A percentile compares a stretch with the other conserved stretches of the same genome.
Conservation (phyloP, 2,329 filamentous ascomycete species). For the Nothophaeocryptopus gaeumannii region DNA sequence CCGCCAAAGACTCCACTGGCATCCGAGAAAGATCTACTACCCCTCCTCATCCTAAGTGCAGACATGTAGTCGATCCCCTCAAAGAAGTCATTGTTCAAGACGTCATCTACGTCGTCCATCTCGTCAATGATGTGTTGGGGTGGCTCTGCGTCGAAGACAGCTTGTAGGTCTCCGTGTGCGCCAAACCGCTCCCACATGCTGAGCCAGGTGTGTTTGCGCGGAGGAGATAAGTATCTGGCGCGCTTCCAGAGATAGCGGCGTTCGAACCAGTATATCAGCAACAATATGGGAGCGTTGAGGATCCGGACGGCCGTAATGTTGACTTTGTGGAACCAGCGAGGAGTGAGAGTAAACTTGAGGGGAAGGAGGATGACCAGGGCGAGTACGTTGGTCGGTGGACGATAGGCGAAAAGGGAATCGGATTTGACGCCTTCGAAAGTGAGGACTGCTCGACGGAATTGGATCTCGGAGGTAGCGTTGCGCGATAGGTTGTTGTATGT, state of each 20-base stretch:
- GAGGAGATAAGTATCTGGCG: slow-evolving; percentile 34
- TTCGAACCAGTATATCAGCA: slow-evolving; percentile 69
- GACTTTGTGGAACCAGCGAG: slow-evolving; percentile 86
- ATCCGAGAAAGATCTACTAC: slow-evolving; percentile 29
- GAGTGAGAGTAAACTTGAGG: slow-evolving; percentile 72
- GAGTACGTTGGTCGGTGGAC: slow-evolving; percentile 78
- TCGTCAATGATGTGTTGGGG: slow-evolving; percentile 53
- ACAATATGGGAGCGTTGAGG: slow-evolving; percentile 71
- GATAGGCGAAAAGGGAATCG: slow-evolving; percentile 78
- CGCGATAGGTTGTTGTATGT: slow-evolving; percentile 75
- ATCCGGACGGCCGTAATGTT: slow-evolving; percentile 73
- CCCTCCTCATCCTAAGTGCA: slow-evolving; percentile 28
- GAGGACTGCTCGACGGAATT: slow-evolving; percentile 75
- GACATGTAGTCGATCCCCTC: slow-evolving; percentile 32
- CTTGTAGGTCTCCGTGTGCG: slow-evolving; percentile 67
- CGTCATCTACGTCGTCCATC: slow-evolving; percentile 51
- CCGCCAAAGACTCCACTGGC: slow-evolving; percentile 23
- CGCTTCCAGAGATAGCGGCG: slow-evolving; percentile 64
- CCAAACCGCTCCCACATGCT: slow-evolving; percentile 67
- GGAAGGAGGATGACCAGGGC: slow-evolving; percentile 72
- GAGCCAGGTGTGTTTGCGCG: slow-evolving; percentile 42
- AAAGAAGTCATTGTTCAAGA: slow-evolving; percentile 43
- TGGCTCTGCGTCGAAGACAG: slow-evolving; percentile 69
- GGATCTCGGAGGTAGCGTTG: slow-evolving; percentile 78
- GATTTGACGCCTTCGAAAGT: slow-evolving; percentile 84